These are phyloP conservation scores for Arctium lappa DNA, from an alignment of 129 eudicot species.

Conservation along the genomic window DNA sequence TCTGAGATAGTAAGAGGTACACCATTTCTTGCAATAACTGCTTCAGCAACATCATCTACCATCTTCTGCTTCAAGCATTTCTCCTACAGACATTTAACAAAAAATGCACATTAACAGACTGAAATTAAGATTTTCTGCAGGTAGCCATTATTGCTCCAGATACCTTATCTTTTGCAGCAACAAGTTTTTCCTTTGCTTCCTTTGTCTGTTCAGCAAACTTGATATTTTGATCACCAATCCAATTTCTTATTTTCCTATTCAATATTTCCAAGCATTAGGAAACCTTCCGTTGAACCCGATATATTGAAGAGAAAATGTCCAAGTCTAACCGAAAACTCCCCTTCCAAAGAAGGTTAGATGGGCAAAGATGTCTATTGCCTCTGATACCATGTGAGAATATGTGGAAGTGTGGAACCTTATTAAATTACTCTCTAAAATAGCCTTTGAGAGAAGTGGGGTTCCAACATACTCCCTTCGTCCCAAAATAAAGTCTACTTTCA, in stretches of 20 bases:
- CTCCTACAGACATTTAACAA: conserved; percentile 27
- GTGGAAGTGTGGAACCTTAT: not conserved
- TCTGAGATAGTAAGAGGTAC: conserved; percentile 44
- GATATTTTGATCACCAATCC: conserved; percentile 51
- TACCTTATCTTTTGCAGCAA: conserved; percentile 59
- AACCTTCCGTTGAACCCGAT: not conserved
- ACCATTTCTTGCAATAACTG: conserved; percentile 41
- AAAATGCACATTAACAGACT: not conserved
- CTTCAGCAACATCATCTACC: conserved; percentile 43
- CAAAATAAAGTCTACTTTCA: not conserved
- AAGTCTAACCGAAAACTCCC: not conserved
- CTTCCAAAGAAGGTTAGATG: not conserved
- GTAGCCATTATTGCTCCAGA: not conserved
- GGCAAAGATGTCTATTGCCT: not conserved
- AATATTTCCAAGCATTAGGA: not conserved
- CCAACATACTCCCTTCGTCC: not conserved
- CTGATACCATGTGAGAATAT: not conserved
- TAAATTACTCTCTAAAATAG: not conserved
- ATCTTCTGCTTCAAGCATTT: conserved; percentile 40
- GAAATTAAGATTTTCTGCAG: not conserved
- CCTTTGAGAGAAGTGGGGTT: not conserved
- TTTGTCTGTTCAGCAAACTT: conserved; percentile 45
- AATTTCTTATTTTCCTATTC: conserved; percentile 49
- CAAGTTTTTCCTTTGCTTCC: conserved; percentile 42
- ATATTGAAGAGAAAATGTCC: not conserved